Evolutionary conservation across 2,329 filamentous ascomycete species (phyloP).

Genomic region (Beauveria sp.): DNA sequence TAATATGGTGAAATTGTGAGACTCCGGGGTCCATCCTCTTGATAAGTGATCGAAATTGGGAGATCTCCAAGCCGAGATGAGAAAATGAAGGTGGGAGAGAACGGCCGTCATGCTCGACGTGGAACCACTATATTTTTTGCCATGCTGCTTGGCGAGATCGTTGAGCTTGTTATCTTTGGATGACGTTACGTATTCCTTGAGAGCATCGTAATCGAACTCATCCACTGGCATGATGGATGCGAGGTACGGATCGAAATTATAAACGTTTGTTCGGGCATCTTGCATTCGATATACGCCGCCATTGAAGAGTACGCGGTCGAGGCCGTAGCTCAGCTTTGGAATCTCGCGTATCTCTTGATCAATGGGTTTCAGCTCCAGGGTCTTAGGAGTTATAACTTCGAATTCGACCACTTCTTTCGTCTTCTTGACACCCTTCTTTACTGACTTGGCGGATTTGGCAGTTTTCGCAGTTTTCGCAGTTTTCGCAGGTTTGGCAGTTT

Average conservation of each 20-base stretch:
- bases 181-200: conserved; percentile 85
- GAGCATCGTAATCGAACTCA: conserved; percentile 84
- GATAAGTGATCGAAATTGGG: conserved; percentile 63
- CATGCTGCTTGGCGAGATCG: conserved; percentile 55
- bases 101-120: conserved; percentile 93
- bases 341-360: conserved; percentile 31
- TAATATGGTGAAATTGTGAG: conserved; percentile 63
- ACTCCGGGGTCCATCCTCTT: conserved; percentile 53
- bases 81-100: conserved; percentile 84
- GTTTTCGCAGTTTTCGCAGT: too few relatives aligned
- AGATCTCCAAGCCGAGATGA: conserved; percentile 75
- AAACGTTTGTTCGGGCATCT: conserved; percentile 79
- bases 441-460: neutral
- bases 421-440: neutral
- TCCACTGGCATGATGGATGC: conserved; percentile 85
- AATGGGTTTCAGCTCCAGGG: conserved; percentile 23
- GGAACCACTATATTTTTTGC: conserved; percentile 82
- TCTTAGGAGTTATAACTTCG: conserved; percentile 20
- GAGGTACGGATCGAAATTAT: conserved; percentile 95
- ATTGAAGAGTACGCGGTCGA: conserved; percentile 93
- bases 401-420: conserved; percentile 17
- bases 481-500: too few relatives aligned
- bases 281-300: conserved; percentile 86
- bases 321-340: conserved; percentile 61
- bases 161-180: conserved; percentile 71